phyloP scores from a whole-genome alignment of 352 stramenopile genomes.

The Globisporangium sylvaticum region DNA sequence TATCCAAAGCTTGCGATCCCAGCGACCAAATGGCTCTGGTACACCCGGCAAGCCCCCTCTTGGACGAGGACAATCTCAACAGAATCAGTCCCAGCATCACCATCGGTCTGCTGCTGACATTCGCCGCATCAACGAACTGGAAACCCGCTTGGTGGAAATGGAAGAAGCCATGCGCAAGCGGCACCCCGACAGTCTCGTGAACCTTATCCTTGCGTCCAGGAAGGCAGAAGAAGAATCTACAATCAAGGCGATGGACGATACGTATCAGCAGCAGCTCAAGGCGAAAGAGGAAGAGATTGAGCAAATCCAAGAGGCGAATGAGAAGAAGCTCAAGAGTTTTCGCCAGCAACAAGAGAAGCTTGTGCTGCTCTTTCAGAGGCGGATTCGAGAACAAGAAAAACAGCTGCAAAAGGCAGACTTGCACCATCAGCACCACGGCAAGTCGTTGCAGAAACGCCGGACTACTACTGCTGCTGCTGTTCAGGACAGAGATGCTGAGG shows the following conservation, averaged over 20 bases:
- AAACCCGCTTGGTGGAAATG: slow-evolving; percentile 57
- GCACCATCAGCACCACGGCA: neutral
- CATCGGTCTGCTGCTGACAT: slow-evolving; percentile 50
- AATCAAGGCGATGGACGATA: slow-evolving; percentile 27
- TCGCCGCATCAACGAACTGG: slow-evolving; percentile 73
- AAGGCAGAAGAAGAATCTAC: slow-evolving; percentile 64
- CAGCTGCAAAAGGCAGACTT: slow-evolving; percentile 19
- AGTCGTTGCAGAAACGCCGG: slow-evolving; percentile 9
- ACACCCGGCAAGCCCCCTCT: neutral
- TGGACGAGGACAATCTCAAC: neutral
- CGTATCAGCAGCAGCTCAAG: slow-evolving; percentile 37
- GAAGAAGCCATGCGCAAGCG: slow-evolving; percentile 71
- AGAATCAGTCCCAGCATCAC: slow-evolving; percentile 3
- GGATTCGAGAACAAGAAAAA: slow-evolving; percentile 48
- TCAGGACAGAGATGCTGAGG: slow-evolving; percentile 21
- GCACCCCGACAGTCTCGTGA: slow-evolving; percentile 76
- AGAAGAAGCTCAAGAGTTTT: slow-evolving; percentile 63
- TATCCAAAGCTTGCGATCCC: slow-evolving; percentile 6
- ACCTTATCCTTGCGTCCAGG: slow-evolving; percentile 67
- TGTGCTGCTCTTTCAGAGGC: slow-evolving; percentile 63
- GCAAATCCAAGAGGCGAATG: slow-evolving; percentile 37
- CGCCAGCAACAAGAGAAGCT: slow-evolving; percentile 80
- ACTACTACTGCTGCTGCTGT: neutral
- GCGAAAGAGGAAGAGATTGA: slow-evolving; percentile 49
- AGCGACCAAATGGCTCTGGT: neutral